Percentiles rank a stretch among this genome's conserved stretches.
Conservation (phyloP, 1,284 basidiomycete genomes). For the Ceratobasidium sp. region DNA sequence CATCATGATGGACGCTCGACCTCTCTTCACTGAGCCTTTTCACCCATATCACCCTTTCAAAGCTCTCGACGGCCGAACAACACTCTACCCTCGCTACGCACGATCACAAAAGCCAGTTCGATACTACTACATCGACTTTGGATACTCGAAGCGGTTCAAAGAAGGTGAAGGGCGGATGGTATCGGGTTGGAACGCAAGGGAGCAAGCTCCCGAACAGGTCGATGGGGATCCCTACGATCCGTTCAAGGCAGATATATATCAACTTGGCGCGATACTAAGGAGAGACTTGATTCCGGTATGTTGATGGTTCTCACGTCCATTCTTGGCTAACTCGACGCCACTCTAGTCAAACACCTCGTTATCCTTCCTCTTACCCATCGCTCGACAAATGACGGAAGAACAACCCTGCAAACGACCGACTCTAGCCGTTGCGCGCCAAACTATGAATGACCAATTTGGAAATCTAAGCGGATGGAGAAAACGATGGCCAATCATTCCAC, state of each 20-base stretch:
- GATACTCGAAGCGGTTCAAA: conserved; percentile 23
- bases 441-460: conserved; percentile 2
- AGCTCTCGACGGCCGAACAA: not conserved
- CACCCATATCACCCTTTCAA: not conserved
- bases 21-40: conserved; percentile 21
- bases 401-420: conserved; percentile 14
- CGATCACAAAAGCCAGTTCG: conserved; percentile 6
- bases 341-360: too few relatives aligned
- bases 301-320: not conserved
- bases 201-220: conserved; percentile 6
- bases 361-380: conserved; percentile 1
- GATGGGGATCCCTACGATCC: conserved; percentile 20
- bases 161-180: not conserved
- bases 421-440: not conserved
- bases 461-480: conserved; percentile 7
- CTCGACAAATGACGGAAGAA: conserved; percentile 5
- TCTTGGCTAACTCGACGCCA: too few relatives aligned
- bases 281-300: conserved; percentile 14
- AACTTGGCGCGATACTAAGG: conserved; percentile 11
- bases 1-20: conserved; percentile 16
- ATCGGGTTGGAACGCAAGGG: not conserved
- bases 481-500: conserved; percentile 9
- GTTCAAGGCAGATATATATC: conserved; percentile 24
- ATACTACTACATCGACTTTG: conserved; percentile 35
- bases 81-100: not conserved